Evolutionary conservation across 2,329 filamentous ascomycete species (phyloP).

Genomic region (Rhinocladiella mackenziei): DNA sequence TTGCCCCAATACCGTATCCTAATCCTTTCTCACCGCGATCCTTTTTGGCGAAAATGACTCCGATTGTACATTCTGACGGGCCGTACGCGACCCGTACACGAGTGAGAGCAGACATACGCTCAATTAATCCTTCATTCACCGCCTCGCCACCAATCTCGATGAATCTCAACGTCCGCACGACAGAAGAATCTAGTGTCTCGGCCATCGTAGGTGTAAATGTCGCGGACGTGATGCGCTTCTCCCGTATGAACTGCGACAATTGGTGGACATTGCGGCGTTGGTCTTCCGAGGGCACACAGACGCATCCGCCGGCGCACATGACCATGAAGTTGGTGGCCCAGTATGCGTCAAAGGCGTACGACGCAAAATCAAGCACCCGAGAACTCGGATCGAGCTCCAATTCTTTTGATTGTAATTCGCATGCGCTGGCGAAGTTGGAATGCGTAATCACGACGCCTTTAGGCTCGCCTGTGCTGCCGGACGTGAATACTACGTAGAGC

Average conservation of each 20-base stretch:
- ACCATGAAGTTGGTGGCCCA: constrained; percentile 40
- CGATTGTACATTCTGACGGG: constrained; percentile 43
- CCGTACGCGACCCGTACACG: constrained; percentile 46
- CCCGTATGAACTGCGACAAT: constrained; percentile 48
- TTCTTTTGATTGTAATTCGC: constrained; percentile 47
- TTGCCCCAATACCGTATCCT: constrained; percentile 36
- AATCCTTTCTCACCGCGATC: constrained; percentile 36
- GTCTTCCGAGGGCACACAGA: constrained; percentile 45
- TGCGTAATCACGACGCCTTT: constrained; percentile 39
- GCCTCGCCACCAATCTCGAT: constrained; percentile 36
- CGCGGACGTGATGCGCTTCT: constrained; percentile 51
- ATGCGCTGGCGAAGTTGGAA: constrained; percentile 32
- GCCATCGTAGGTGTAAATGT: constrained; percentile 59
- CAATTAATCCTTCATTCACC: constrained; percentile 26
- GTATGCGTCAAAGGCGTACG: constrained; percentile 46
- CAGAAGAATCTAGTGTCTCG: constrained; percentile 42
- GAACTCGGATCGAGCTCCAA: constrained; percentile 39
- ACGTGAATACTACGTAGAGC: constrained; percentile 35
- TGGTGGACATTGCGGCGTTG: constrained; percentile 45
- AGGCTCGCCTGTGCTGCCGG: constrained; percentile 32
- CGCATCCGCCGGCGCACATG: constrained; percentile 41
- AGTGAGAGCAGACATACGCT: constrained; percentile 33
- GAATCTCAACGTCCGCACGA: constrained; percentile 43
- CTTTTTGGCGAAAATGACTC: constrained; percentile 38
- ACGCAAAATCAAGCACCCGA: constrained; percentile 40